phyloP scores from a whole-genome alignment of 1,139 yeast genomes.

The Geotrichum australiense region DNA sequence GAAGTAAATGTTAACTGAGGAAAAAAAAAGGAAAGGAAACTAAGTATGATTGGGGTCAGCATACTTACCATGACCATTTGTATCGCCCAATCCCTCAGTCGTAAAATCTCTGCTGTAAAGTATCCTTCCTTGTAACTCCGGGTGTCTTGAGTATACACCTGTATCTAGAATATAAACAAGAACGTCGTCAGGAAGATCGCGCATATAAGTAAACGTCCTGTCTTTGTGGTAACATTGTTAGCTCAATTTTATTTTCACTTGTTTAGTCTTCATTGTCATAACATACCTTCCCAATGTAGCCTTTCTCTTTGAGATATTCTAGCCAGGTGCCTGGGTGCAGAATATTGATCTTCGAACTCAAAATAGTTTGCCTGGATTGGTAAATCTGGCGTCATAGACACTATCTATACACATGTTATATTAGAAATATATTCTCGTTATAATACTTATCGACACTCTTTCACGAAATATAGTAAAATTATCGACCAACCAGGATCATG shows the following conservation, averaged over 20 bases:
- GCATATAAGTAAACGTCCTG: slow-evolving; percentile 14
- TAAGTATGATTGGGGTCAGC: background rate
- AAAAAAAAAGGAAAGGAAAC: background rate
- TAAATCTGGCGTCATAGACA: slow-evolving; percentile 16
- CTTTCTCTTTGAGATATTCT: slow-evolving; percentile 50
- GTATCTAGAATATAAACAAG: slow-evolving; percentile 79
- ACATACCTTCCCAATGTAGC: slow-evolving; percentile 29
- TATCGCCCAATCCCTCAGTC: slow-evolving; percentile 55
- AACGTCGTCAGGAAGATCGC: slow-evolving; percentile 43
- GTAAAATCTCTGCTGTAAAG: slow-evolving; percentile 53
- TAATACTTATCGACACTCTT: background rate
- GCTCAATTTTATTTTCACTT: too few relatives aligned
- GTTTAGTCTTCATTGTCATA: background rate
- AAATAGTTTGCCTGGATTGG: slow-evolving; percentile 14
- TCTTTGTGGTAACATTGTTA: slow-evolving; percentile 26
- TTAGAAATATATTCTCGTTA: background rate
- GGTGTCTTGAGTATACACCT: slow-evolving; percentile 53
- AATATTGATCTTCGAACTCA: slow-evolving; percentile 35
- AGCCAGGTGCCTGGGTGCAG: slow-evolving; percentile 68
- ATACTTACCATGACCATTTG: slow-evolving; percentile 52
- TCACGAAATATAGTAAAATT: background rate
- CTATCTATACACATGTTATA: slow-evolving; percentile 8
- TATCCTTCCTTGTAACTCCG: slow-evolving; percentile 64
- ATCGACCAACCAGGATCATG: background rate
- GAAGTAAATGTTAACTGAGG: too few relatives aligned